Evolutionary conservation across 2,329 filamentous ascomycete species (phyloP), one percentile per base, ranked within the genome.

Genomic region (Aspergillus viridinutans): DNA sequence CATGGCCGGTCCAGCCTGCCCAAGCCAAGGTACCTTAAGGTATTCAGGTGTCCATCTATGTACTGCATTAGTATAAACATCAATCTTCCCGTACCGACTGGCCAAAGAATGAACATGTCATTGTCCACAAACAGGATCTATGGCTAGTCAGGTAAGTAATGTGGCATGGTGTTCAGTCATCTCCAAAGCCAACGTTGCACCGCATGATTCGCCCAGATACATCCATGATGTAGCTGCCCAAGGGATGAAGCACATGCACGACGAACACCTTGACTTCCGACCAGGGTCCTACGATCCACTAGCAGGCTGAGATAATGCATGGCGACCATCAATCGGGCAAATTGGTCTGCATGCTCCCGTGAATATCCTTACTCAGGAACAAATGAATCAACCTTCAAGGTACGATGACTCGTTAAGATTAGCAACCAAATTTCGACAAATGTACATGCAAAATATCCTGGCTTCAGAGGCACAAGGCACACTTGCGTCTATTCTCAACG

Each of bases 221-320:
- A 17, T 59, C 49, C 50, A 14, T 29, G 14, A 32, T 45, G 59
- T 67, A 59, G 64, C 59, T 66, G 64, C 64, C 64, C 64, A 65
- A 66, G 60, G 20, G 54, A 57, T 60, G 56, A 60, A 58, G 51
- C 54, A 54, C 50, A 58, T 57, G 56, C 59, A 54, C 49, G 42
- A 54, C 55, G 56, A 57, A 60, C 55, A 58, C 51, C 50, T 57
- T 58, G 61, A 61, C 56, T 57, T 54, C 60, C 50, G 60, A 59
- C 63, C 50, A 55, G 58, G 62, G 58, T 60, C 60, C 57, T 58
- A 47, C 6, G 43, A 47, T 47, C 21, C 43, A 47, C 43, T 47
- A 12, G 6, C 43, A 26, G 23, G 21, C 56, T 56, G 28, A 58
- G 58, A 63, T 64, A 60, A 59, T 62, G 59, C 57, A 58, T 61